Evolutionary conservation across 768 basidiomycete species (phyloP).

Genomic region (Myochromella boudieri): DNA sequence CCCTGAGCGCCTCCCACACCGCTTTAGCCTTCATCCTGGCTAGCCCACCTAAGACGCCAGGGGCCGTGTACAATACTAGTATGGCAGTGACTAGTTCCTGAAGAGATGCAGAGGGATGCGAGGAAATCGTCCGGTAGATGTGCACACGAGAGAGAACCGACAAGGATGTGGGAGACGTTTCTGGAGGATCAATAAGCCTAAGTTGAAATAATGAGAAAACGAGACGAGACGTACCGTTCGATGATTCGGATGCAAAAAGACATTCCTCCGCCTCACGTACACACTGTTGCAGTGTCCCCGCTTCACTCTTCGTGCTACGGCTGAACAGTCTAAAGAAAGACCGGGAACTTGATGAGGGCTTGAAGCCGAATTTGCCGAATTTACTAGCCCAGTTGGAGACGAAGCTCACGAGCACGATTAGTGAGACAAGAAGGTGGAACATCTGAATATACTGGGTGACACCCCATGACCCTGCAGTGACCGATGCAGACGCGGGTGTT

Average conservation of each 20-base stretch:
- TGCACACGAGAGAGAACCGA: slow-evolving; percentile 49
- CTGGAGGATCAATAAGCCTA: background rate
- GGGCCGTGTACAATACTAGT: slow-evolving; percentile 42
- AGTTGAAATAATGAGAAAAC: too few species aligned
- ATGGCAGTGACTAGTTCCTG: slow-evolving; percentile 59
- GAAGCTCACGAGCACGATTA: slow-evolving; percentile 60
- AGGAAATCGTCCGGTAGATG: slow-evolving; percentile 54
- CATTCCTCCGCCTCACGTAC: slow-evolving; percentile 29
- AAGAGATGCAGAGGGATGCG: slow-evolving; percentile 37
- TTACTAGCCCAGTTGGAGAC: slow-evolving; percentile 37
- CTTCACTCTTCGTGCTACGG: slow-evolving; percentile 4
- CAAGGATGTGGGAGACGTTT: slow-evolving; percentile 27
- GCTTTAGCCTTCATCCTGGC: slow-evolving; percentile 40
- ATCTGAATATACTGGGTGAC: slow-evolving; percentile 58
- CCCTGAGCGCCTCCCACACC: slow-evolving; percentile 30
- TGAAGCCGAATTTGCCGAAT: too few species aligned
- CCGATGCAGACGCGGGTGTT: too few species aligned
- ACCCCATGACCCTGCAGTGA: too few species aligned
- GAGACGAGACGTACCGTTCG: slow-evolving; percentile 23
- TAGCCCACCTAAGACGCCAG: slow-evolving; percentile 31
- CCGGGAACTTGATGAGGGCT: too few species aligned
- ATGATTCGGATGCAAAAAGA: too few species aligned
- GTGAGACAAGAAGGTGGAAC: slow-evolving; percentile 66
- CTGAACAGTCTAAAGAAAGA: too few species aligned
- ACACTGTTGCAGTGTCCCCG: slow-evolving; percentile 24